phyloP scores from a whole-genome alignment of 2,329 filamentous ascomycete species.

The Botrytis porri region DNA sequence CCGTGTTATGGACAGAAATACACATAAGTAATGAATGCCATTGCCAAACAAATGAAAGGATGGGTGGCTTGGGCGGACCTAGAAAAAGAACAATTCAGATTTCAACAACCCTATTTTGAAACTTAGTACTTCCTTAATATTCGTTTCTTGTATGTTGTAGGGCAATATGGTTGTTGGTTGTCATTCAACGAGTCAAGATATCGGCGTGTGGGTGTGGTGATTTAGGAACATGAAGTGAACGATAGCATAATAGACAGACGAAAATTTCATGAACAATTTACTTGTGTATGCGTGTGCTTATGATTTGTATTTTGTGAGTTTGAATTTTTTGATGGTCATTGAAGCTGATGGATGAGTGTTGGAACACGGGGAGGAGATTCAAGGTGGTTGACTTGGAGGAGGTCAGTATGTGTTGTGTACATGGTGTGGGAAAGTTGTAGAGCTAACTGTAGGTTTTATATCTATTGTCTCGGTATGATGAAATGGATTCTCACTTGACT shows the following conservation, averaged over 20 bases:
- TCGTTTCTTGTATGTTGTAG: slow-evolving; percentile 25
- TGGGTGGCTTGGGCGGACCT: slow-evolving; percentile 13
- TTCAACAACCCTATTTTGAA: slow-evolving; percentile 2
- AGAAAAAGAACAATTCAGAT: slow-evolving; percentile 11
- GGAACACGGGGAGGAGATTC: neutral
- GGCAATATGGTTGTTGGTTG: slow-evolving; percentile 23
- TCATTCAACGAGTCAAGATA: slow-evolving; percentile 4
- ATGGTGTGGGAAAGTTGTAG: too few relatives aligned
- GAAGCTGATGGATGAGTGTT: neutral
- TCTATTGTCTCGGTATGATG: neutral
- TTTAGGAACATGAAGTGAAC: slow-evolving; percentile 10
- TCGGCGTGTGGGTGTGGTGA: slow-evolving; percentile 13
- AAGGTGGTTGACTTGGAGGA: neutral
- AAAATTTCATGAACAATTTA: slow-evolving; percentile 7
- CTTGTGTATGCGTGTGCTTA: neutral
- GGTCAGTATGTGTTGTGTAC: neutral
- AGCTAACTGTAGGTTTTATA: neutral
- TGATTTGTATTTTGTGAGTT: neutral
- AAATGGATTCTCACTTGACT: too few relatives aligned
- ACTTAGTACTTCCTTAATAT: slow-evolving; percentile 1
- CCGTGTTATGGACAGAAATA: slow-evolving; percentile 9
- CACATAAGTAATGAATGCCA: slow-evolving; percentile 12
- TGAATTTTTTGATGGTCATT: neutral
- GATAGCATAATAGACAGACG: slow-evolving; percentile 18
- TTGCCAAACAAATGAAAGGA: neutral